These are phyloP conservation scores for Leishmania braziliensis DNA, from an alignment of 208 protist species.

Conservation along the genomic window DNA sequence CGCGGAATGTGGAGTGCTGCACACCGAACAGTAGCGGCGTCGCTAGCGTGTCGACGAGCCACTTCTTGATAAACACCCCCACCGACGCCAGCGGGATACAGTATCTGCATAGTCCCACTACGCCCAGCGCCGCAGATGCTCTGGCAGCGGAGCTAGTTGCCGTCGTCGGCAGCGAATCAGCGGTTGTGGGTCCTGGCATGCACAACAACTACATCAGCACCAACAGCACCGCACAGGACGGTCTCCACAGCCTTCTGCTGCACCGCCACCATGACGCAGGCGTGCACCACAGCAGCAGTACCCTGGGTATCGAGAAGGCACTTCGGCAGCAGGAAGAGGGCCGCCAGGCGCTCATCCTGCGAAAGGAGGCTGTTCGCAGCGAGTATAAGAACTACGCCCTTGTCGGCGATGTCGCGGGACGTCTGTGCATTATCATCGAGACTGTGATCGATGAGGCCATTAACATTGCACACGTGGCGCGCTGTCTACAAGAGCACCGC, in stretches of 20 bases:
- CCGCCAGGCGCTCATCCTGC: slow-evolving; percentile 22
- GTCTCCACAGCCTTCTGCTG: neutral
- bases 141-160: slow-evolving; percentile 21
- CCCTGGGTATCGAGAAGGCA: slow-evolving; percentile 64
- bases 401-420: slow-evolving; percentile 73
- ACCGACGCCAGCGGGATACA: neutral
- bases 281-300: slow-evolving; percentile 39
- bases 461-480: slow-evolving; percentile 62
- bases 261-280: slow-evolving; percentile 2
- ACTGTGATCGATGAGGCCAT: slow-evolving; percentile 81
- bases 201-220: neutral
- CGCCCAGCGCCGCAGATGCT: slow-evolving; percentile 12
- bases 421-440: slow-evolving; percentile 83
- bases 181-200: neutral
- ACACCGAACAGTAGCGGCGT: slow-evolving; percentile 20
- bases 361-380: slow-evolving; percentile 20
- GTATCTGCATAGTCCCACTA: slow-evolving; percentile 25
- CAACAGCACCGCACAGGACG: neutral
- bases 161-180: slow-evolving; percentile 6
- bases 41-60: slow-evolving; percentile 11
- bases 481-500: slow-evolving; percentile 54
- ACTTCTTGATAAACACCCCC: slow-evolving; percentile 17
- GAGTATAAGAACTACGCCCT: slow-evolving; percentile 58
- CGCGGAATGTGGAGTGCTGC: neutral
- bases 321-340: slow-evolving; percentile 66